Conservation (phyloP, 345 rosid species). For the Melaleuca alternifolia region DNA sequence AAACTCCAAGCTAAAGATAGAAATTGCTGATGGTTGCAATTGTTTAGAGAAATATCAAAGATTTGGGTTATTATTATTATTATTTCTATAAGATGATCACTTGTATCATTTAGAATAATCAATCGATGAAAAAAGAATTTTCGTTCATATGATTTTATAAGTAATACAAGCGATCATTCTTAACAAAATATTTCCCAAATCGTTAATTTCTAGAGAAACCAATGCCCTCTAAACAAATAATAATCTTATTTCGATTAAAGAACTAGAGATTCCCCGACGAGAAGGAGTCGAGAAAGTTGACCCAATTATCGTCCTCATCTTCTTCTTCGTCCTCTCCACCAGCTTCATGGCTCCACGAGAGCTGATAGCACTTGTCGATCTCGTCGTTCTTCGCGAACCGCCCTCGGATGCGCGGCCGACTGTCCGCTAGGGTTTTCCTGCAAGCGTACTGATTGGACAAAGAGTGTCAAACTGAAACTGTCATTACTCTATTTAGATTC, state of each 20-base stretch:
- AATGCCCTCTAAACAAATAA: not conserved
- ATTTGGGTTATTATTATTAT: not conserved
- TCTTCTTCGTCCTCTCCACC: conserved; percentile 36
- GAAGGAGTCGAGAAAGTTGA: conserved; percentile 9
- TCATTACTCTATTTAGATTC: not conserved
- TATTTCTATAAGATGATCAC: not conserved
- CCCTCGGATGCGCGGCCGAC: conserved; percentile 92
- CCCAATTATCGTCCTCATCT: conserved; percentile 62
- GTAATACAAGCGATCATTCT: not conserved
- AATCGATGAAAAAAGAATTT: not conserved
- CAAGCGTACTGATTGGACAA: conserved; percentile 52
- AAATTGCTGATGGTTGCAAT: not conserved
- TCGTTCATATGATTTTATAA: not conserved
- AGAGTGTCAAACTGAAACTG: not conserved
- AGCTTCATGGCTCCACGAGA: conserved; percentile 24
- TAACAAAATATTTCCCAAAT: not conserved
- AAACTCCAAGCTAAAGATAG: not conserved
- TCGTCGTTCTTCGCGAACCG: conserved; percentile 88
- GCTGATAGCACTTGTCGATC: conserved; percentile 31
- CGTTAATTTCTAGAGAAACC: not conserved
- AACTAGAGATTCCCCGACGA: not conserved
- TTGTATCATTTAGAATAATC: not conserved
- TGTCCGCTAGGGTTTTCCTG: conserved; percentile 92
- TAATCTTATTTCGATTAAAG: not conserved
- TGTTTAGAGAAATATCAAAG: not conserved